Percentiles rank a stretch among this genome's conserved stretches.
Conservation (phyloP, 2,329 filamentous ascomycete species). For the Aspergillus aculeatinus region DNA sequence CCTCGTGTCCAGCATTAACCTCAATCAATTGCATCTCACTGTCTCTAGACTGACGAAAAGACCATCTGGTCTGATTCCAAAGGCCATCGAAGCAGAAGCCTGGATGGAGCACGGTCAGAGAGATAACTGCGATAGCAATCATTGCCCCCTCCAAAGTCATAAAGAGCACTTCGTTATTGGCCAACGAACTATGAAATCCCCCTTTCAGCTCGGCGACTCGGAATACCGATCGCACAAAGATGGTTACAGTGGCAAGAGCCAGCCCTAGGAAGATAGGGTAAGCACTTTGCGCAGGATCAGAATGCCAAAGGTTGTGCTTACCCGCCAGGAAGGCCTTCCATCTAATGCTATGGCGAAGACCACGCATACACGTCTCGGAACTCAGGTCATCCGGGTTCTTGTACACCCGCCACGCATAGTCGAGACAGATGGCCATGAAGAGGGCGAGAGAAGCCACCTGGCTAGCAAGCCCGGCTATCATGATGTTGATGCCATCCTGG, state of each 20-base stretch:
- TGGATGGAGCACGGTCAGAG: neutral
- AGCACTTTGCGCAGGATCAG: too few species aligned
- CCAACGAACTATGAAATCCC: slow-evolving; percentile 48
- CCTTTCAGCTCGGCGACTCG: slow-evolving; percentile 51
- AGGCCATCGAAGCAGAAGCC: too few species aligned
- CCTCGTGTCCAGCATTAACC: too few species aligned
- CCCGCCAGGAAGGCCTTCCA: neutral
- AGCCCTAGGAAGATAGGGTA: neutral
- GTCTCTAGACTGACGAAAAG: too few species aligned
- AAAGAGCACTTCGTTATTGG: slow-evolving; percentile 51
- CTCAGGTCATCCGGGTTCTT: neutral
- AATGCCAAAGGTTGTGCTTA: too few species aligned
- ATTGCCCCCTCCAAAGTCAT: slow-evolving; percentile 54
- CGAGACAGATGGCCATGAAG: slow-evolving; percentile 15
- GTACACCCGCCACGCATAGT: slow-evolving; percentile 14
- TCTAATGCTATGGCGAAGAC: neutral
- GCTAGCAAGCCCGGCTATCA: slow-evolving; percentile 9
- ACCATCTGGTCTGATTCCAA: too few species aligned
- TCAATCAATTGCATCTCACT: too few species aligned
- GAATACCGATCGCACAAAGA: slow-evolving; percentile 50
- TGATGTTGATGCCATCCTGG: slow-evolving; percentile 21
- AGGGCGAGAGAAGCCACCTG: slow-evolving; percentile 18
- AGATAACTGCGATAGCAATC: slow-evolving; percentile 34
- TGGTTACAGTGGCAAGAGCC: slow-evolving; percentile 37
- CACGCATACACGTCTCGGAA: neutral